Evolutionary conservation across 1,139 yeast genomes (phyloP).

Genomic region (Sugiyamaella grinbergsii): DNA sequence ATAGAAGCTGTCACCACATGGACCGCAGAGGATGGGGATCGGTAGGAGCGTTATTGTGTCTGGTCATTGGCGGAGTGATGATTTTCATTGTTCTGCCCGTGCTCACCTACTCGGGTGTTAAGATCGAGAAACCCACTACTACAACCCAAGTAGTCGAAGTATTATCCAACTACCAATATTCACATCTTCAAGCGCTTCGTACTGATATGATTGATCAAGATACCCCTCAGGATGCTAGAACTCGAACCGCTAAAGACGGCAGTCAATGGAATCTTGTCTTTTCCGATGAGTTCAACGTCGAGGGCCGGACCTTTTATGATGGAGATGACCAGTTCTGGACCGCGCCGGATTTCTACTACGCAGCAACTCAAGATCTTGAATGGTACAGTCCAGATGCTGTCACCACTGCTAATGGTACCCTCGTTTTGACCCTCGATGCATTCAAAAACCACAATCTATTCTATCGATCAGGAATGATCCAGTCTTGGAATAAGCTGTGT

Average conservation of each 20-base stretch:
- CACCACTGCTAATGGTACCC: constrained; percentile 66
- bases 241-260: constrained; percentile 54
- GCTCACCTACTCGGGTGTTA: constrained; percentile 69
- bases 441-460: constrained; percentile 67
- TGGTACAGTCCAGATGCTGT: constrained; percentile 89
- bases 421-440: constrained; percentile 71
- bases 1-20: constrained; percentile 60
- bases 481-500: constrained; percentile 81
- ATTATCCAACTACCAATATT: constrained; percentile 61
- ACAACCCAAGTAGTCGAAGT: constrained; percentile 40
- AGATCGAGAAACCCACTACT: constrained; percentile 31
- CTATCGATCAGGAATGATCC: constrained; percentile 84
- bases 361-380: constrained; percentile 78
- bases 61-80: constrained; percentile 61
- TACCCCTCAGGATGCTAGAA: constrained; percentile 61
- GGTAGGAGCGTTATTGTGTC: constrained; percentile 54
- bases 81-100: constrained; percentile 74
- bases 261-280: constrained; percentile 71
- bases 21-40: constrained; percentile 44
- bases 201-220: constrained; percentile 71
- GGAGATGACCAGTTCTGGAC: constrained; percentile 86
- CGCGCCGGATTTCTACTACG: constrained; percentile 75
- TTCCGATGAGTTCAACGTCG: constrained; percentile 80
- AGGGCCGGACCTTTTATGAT: constrained; percentile 78
- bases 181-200: constrained; percentile 62